Conservation (phyloP, 108 stramenopile genomes). For the Conticribra weissflogii region DNA sequence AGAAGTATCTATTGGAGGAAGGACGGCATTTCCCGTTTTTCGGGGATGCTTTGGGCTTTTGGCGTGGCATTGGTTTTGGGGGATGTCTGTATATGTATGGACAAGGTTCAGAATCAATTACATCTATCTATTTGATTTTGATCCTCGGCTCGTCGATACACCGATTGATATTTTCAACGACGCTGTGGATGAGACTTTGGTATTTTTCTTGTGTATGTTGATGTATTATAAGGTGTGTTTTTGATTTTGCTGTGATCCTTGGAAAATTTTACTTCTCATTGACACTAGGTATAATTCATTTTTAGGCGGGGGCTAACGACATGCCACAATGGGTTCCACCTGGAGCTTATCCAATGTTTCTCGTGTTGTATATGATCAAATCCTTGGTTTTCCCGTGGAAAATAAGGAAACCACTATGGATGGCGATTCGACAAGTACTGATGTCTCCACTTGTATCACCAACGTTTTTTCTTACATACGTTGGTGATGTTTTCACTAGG, state of each 20-base stretch:
- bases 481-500: conserved; percentile 86
- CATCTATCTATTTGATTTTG: conserved; percentile 89
- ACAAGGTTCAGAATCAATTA: conserved; percentile 85
- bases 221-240: conserved; percentile 70
- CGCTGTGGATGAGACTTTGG: conserved; percentile 82
- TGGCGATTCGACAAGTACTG: conserved; percentile 69
- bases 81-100: conserved; percentile 86
- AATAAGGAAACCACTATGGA: conserved; percentile 82
- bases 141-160: conserved; percentile 76
- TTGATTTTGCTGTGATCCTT: conserved; percentile 4
- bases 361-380: conserved; percentile 73
- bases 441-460: conserved; percentile 77
- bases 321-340: conserved; percentile 80
- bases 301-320: conserved; percentile 66
- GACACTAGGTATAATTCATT: too few species aligned
- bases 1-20: conserved; percentile 78
- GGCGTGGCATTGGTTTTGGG: conserved; percentile 94
- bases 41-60: conserved; percentile 89
- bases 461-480: conserved; percentile 85
- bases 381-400: conserved; percentile 80
- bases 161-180: conserved; percentile 83
- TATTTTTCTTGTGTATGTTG: conserved; percentile 72
- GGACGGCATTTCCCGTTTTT: conserved; percentile 90
- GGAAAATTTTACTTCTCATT: not conserved
- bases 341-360: conserved; percentile 76